phyloP scores from a whole-genome alignment of 2,329 filamentous ascomycete genomes.

The Apiospora arundinis region DNA sequence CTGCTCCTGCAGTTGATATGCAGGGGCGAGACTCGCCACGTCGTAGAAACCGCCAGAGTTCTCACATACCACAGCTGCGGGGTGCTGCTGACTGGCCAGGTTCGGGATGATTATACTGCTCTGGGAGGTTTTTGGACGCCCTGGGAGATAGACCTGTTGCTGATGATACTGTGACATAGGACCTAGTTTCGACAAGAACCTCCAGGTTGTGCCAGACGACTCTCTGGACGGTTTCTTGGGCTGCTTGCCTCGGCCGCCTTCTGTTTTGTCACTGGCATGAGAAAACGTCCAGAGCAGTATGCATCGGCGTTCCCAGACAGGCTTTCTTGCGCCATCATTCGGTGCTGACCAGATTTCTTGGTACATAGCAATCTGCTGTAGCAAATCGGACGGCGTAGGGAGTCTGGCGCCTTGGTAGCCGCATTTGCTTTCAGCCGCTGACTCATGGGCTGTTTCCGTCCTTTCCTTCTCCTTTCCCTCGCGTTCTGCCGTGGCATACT shows the following conservation, averaged over 20 bases:
- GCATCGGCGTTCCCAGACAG: conserved; percentile 60
- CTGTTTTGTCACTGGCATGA: conserved; percentile 47
- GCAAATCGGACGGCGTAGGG: conserved; percentile 55
- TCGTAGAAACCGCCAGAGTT: neutral
- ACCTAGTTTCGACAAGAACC: conserved; percentile 66
- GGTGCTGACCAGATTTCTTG: conserved; percentile 68
- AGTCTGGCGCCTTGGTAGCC: conserved; percentile 35
- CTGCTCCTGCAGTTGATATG: too few relatives aligned
- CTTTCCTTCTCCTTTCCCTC: conserved; percentile 33
- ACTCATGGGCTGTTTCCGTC: conserved; percentile 26
- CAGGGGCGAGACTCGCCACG: neutral
- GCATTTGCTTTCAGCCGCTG: neutral
- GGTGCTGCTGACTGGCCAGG: neutral
- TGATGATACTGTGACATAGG: conserved; percentile 65
- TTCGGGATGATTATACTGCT: neutral
- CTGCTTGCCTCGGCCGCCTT: neutral
- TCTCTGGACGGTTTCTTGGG: conserved; percentile 44
- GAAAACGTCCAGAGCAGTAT: conserved; percentile 70
- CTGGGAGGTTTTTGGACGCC: neutral
- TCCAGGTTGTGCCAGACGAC: conserved; percentile 62
- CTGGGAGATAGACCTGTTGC: conserved; percentile 46
- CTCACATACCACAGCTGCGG: neutral
- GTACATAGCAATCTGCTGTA: conserved; percentile 69
- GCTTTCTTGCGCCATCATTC: conserved; percentile 42
- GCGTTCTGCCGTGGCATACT: conserved; percentile 49